Conservation (phyloP, 345 rosid genomes). For the Moringa oleifera region DNA sequence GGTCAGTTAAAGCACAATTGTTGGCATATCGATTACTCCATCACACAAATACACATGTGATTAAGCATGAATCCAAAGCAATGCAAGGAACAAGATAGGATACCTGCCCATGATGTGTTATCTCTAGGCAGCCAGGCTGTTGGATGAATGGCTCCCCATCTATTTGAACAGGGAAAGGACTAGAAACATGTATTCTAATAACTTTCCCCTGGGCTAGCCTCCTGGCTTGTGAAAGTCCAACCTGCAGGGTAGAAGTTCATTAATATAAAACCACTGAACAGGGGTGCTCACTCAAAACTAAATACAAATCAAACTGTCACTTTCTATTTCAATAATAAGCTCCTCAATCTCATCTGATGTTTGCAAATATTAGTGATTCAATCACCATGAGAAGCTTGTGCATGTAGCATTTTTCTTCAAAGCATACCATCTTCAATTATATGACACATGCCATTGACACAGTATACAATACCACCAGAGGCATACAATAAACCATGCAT, state of each 20-base stretch:
- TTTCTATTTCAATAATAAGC: too few relatives aligned
- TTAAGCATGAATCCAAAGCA: not conserved
- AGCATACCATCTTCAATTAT: too few relatives aligned
- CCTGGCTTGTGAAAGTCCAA: conserved; percentile 68
- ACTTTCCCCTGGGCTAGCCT: conserved; percentile 60
- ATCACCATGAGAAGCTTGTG: too few relatives aligned
- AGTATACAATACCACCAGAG: too few relatives aligned
- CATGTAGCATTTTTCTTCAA: too few relatives aligned
- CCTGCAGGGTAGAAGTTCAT: conserved; percentile 20
- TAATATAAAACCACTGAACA: not conserved
- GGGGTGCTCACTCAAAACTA: not conserved
- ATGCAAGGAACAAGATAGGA: not conserved
- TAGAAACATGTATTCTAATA: conserved; percentile 53
- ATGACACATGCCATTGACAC: too few relatives aligned
- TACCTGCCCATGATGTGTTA: conserved; percentile 72
- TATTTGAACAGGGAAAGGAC: conserved; percentile 62
- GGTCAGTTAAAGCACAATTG: not conserved
- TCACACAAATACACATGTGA: not conserved
- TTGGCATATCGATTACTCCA: not conserved
- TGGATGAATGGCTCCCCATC: conserved; percentile 73
- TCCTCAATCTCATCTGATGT: too few relatives aligned
- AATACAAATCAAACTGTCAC: too few relatives aligned
- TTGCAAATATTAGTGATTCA: too few relatives aligned
- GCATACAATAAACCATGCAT: too few relatives aligned
- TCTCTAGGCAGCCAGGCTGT: conserved; percentile 61